These are phyloP conservation scores for Ustilago esculenta DNA, from an alignment of 1,284 basidiomycete species.

Conservation along the genomic window DNA sequence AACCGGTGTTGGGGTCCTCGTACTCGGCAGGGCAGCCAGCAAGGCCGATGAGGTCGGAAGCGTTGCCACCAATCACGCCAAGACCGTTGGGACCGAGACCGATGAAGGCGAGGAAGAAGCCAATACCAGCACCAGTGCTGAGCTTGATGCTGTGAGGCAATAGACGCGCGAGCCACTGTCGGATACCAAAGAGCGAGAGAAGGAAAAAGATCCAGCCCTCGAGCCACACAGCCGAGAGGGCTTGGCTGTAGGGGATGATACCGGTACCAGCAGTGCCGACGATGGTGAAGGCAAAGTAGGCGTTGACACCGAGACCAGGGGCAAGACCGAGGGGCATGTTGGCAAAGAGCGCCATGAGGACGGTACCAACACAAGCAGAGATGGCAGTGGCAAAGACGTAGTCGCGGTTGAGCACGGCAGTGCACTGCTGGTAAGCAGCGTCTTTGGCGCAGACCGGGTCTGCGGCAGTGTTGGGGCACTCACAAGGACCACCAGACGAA, in stretches of 20 bases:
- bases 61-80: slow-evolving; percentile 79
- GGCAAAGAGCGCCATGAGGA: slow-evolving; percentile 83
- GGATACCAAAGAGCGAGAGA: slow-evolving; percentile 82
- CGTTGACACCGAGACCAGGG: slow-evolving; percentile 74
- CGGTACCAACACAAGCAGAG: slow-evolving; percentile 77
- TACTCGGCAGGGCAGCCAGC: slow-evolving; percentile 74
- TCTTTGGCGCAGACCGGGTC: slow-evolving; percentile 71
- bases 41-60: slow-evolving; percentile 78
- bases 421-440: slow-evolving; percentile 71
- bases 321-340: slow-evolving; percentile 81
- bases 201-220: slow-evolving; percentile 83
- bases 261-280: slow-evolving; percentile 84
- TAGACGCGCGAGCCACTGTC: slow-evolving; percentile 87
- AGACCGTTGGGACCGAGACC: slow-evolving; percentile 75
- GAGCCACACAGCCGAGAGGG: slow-evolving; percentile 80
- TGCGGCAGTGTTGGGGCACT: slow-evolving; percentile 71
- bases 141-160: slow-evolving; percentile 87
- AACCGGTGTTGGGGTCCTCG: slow-evolving; percentile 68
- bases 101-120: slow-evolving; percentile 74
- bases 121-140: slow-evolving; percentile 85
- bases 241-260: slow-evolving; percentile 79
- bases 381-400: slow-evolving; percentile 75
- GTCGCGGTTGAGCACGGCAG: slow-evolving; percentile 48
- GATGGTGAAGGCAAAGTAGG: slow-evolving; percentile 89
- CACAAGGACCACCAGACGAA: slow-evolving; percentile 82